Conservation (phyloP, 2,329 filamentous ascomycete species). For the Thyridium curvatum region DNA sequence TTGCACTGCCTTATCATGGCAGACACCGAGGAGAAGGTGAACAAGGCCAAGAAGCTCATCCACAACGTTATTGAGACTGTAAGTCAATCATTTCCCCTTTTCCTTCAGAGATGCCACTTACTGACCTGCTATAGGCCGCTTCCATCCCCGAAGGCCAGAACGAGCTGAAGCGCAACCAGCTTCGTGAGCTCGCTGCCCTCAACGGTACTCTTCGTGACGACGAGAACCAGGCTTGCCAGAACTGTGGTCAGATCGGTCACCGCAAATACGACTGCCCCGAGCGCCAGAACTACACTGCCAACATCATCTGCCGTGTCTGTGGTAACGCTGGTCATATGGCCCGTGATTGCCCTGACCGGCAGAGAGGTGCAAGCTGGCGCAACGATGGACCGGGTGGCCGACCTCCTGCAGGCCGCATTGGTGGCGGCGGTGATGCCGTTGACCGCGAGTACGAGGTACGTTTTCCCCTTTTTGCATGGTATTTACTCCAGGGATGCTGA, state of each 20-base stretch:
- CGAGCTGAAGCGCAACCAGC: conserved; percentile 96
- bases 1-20: conserved; percentile 99
- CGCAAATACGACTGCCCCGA: conserved; percentile 98
- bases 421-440: conserved; percentile 72
- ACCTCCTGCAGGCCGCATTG: conserved; percentile 57
- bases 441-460: conserved; percentile 92
- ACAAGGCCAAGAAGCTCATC: conserved; percentile 97
- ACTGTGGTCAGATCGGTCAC: conserved; percentile 97
- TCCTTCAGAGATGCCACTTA: not conserved
- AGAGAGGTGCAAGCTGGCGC: conserved; percentile 86
- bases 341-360: conserved; percentile 91
- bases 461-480: conserved; percentile 6
- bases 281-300: conserved; percentile 97
- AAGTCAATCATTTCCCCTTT: conserved; percentile 44
- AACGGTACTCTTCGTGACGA: conserved; percentile 99
- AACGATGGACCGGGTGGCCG: conserved; percentile 58
- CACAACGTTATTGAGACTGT: conserved; percentile 99
- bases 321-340: conserved; percentile 98
- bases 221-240: conserved; percentile 98
- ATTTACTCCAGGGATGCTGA: conserved; percentile 31
- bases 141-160: conserved; percentile 99
- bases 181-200: conserved; percentile 92
- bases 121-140: conserved; percentile 60
- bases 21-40: conserved; percentile 98
- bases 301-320: conserved; percentile 97